phyloP scores from a whole-genome alignment of 225 moss, liverwort and hornwort species.

The Asterella californica region DNA sequence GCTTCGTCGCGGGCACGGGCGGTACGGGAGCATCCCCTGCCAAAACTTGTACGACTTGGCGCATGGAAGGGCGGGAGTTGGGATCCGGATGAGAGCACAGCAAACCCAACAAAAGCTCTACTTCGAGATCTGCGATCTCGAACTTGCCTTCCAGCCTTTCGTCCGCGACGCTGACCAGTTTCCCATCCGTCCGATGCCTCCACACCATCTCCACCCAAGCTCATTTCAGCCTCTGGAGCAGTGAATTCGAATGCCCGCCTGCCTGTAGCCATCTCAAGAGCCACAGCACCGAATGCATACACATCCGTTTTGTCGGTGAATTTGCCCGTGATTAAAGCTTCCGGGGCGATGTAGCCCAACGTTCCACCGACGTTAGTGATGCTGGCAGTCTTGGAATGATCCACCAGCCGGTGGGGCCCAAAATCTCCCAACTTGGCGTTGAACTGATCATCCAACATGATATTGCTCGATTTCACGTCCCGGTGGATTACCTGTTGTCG shows the following conservation, averaged over 20 bases:
- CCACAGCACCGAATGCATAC: constrained; percentile 15
- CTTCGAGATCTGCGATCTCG: not conserved
- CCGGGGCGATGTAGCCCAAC: constrained; percentile 47
- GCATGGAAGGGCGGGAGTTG: constrained; percentile 15
- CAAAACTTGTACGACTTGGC: constrained; percentile 18
- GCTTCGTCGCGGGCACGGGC: not conserved
- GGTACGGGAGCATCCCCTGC: constrained; percentile 17
- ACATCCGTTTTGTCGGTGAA: constrained; percentile 47
- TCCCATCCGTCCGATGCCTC: not conserved
- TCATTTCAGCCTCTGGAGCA: not conserved
- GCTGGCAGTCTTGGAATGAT: constrained; percentile 40
- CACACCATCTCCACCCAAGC: constrained; percentile 6
- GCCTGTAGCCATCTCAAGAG: constrained; percentile 12
- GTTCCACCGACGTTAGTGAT: constrained; percentile 53
- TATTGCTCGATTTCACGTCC: constrained; percentile 61
- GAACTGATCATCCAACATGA: constrained; percentile 54
- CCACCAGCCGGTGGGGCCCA: constrained; percentile 47
- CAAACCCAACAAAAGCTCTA: constrained; percentile 15
- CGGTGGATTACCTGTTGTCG: constrained; percentile 63
- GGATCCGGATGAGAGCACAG: constrained; percentile 27
- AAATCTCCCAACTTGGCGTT: constrained; percentile 61
- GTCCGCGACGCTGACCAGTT: not conserved
- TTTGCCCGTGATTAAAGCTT: constrained; percentile 30
- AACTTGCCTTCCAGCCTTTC: constrained; percentile 1
- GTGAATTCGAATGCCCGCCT: constrained; percentile 1